A percentile compares a stretch with the other conserved stretches of the same genome.
Evolutionary conservation across 2,329 filamentous ascomycete species (phyloP).

Genomic region (Periglandula ipomoeae): DNA sequence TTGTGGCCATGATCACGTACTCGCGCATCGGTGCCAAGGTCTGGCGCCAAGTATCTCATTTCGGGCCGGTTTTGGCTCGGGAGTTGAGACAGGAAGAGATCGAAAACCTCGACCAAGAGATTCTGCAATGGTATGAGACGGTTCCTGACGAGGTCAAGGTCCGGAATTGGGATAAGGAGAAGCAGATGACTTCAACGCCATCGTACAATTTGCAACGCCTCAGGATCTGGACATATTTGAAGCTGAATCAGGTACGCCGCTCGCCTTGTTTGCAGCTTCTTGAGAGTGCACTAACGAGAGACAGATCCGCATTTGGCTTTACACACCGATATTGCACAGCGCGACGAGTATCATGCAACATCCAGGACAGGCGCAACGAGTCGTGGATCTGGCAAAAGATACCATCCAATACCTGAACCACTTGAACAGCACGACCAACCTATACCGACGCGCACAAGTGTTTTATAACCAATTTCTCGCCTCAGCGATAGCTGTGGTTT

Average conservation of each 20-base stretch:
- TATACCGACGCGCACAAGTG: conserved; percentile 63
- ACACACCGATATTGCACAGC: conserved; percentile 79
- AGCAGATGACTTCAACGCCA: conserved; percentile 43
- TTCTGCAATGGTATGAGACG: conserved; percentile 76
- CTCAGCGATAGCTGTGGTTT: conserved; percentile 65
- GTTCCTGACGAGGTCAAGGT: conserved; percentile 53
- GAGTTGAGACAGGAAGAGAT: conserved; percentile 67
- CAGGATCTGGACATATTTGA: conserved; percentile 74
- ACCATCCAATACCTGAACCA: conserved; percentile 63
- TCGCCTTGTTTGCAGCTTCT: neutral
- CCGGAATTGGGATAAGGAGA: conserved; percentile 49
- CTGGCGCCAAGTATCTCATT: conserved; percentile 70
- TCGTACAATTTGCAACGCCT: conserved; percentile 63
- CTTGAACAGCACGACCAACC: conserved; percentile 61
- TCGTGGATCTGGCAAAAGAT: conserved; percentile 66
- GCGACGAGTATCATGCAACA: conserved; percentile 75
- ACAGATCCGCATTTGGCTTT: conserved; percentile 73
- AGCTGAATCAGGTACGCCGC: conserved; percentile 60
- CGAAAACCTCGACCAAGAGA: conserved; percentile 70
- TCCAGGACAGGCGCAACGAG: conserved; percentile 61
- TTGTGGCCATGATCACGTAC: conserved; percentile 78
- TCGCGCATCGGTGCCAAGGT: conserved; percentile 77
- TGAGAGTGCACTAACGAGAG: neutral
- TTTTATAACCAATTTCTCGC: conserved; percentile 77
- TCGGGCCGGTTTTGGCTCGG: conserved; percentile 49